Conservation (phyloP, 1,139 yeast species). For the Debaryomyces nepalensis region DNA sequence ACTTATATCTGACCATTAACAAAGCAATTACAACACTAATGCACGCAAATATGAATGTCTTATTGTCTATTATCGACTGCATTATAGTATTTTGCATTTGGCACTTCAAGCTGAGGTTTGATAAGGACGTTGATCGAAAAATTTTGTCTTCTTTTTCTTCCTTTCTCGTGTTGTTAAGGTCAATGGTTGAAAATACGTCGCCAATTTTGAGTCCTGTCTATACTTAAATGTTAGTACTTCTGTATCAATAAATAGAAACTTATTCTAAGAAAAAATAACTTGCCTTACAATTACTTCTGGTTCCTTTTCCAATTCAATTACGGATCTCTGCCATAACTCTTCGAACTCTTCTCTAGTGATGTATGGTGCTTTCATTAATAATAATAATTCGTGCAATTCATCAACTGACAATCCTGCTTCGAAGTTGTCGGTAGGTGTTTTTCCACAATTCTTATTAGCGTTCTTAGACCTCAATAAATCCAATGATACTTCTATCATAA, state of each 20-base stretch:
- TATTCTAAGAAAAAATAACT: slow-evolving; percentile 40
- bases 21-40: slow-evolving; percentile 26
- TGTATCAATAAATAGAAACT: slow-evolving; percentile 5
- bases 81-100: slow-evolving; percentile 59
- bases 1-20: slow-evolving; percentile 31
- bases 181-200: slow-evolving; percentile 28
- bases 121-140: slow-evolving; percentile 76
- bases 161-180: slow-evolving; percentile 38
- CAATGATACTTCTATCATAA: slow-evolving; percentile 69
- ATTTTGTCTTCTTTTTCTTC: slow-evolving; percentile 47
- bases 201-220: slow-evolving; percentile 38
- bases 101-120: slow-evolving; percentile 66
- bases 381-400: slow-evolving; percentile 64
- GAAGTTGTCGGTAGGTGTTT: slow-evolving; percentile 37
- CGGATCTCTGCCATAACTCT: slow-evolving; percentile 75
- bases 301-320: slow-evolving; percentile 66
- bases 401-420: slow-evolving; percentile 56
- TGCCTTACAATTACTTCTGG: slow-evolving; percentile 88
- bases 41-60: slow-evolving; percentile 36
- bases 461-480: slow-evolving; percentile 70
- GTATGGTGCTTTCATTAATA: slow-evolving; percentile 60
- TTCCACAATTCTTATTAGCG: slow-evolving; percentile 72
- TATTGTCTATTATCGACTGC: slow-evolving; percentile 52
- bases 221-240: slow-evolving; percentile 25
- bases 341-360: slow-evolving; percentile 77